Base-by-base conservation (phyloP, 1,139 yeast genomes). In the Yamadazyma diospyri region DNA sequence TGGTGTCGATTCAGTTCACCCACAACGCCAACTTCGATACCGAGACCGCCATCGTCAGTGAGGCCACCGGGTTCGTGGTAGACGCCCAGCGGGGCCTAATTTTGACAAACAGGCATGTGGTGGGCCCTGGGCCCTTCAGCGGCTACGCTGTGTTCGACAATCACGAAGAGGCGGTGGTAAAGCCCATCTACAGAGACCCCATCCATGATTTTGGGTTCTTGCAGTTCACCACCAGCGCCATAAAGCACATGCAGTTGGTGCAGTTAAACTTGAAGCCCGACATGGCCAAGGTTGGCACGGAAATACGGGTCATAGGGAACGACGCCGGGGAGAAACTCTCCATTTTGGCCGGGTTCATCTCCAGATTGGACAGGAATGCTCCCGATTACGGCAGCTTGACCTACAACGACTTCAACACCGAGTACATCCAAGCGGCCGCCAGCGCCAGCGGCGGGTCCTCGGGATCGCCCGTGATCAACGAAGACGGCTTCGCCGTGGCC, bases 21-120 rank as follows among this genome's bases (percentile, higher is more conserved):
- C 94, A 83, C 53, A 87, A 86, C n/a, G 76, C 81, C 12, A 78
- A 81, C 40, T 88, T 88, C 51, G 97, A 89, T 51, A 82, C 94
- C 23, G 97, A 89, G 48, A 61, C 79, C 2, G 80, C 95, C 1
- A 60, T 82, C 24, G 88, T 83, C 14, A 81, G 94, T 41, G 95
- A 88, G 55, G 97, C 97, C 12, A 86, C 96, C 1, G 97, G 97
- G 5, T 88, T 89, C 55, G 87, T 89, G n/a, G 97, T 89, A 9
- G 97, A 89, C 55, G 71, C 89, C 3, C 66, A 72, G 36, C 59
- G 76, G 26, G 97, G 97, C 7, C 72, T 87, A 41, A 87, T 89
- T 39, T 69, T 89, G 53, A 89, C 97, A 10, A 89, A 89, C 60
- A 75, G 96, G 55, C 97, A 88, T 53, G 97, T 88, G 29, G 95